These are phyloP conservation scores for Eucalyptus rudis DNA, from an alignment of 345 rosid species.

Conservation along the genomic window DNA sequence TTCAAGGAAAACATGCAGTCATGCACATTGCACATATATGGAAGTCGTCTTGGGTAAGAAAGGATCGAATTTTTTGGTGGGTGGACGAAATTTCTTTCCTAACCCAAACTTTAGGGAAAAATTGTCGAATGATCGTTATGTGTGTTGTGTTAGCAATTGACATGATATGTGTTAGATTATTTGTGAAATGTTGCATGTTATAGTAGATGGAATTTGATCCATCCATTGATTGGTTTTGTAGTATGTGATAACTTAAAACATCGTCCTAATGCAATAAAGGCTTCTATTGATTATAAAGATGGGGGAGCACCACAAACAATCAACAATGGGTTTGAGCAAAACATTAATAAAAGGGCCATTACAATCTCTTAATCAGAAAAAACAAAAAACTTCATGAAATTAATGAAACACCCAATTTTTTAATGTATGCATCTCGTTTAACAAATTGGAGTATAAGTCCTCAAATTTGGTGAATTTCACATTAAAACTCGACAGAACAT, in stretches of 20 bases:
- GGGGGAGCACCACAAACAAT: not conserved
- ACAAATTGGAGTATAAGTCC: not conserved
- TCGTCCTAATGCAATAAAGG: not conserved
- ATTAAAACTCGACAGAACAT: not conserved
- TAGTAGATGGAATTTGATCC: not conserved
- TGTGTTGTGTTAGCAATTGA: fast-evolving
- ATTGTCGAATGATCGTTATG: not conserved
- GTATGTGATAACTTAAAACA: not conserved
- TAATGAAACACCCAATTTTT: not conserved
- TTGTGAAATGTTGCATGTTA: not conserved
- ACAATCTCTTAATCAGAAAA: too few species aligned
- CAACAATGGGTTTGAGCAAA: not conserved
- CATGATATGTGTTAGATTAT: not conserved
- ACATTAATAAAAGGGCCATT: not conserved
- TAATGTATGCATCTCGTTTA: not conserved
- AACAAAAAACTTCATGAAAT: not conserved
- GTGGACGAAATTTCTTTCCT: not conserved
- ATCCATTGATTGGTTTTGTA: not conserved
- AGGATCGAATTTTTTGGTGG: not conserved
- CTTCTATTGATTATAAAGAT: not conserved
- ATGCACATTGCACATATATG: not conserved
- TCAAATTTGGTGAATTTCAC: too few species aligned
- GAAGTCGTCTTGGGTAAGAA: not conserved
- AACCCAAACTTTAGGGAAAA: not conserved
- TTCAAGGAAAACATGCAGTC: not conserved